Conservation (phyloP, 768 basidiomycete species). For the Asterophora parasitica region DNA sequence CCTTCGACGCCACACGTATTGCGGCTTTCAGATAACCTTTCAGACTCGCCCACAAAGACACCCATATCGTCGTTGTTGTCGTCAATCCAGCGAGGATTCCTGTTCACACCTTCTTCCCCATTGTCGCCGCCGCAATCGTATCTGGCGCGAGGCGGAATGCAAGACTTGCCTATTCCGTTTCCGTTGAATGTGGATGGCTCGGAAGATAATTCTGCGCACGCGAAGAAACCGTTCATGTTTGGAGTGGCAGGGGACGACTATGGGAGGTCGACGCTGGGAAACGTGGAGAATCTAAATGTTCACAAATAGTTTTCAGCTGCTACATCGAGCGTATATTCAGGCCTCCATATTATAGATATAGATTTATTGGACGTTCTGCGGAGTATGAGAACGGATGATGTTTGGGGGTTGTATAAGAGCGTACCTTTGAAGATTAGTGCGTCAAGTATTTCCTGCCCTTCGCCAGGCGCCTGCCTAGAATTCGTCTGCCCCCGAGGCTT, state of each 20-base stretch:
- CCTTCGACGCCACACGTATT: conserved; percentile 9
- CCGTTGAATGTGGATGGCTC: conserved; percentile 10
- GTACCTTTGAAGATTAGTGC: conserved; percentile 45
- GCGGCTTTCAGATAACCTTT: neutral
- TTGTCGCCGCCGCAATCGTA: conserved; percentile 55
- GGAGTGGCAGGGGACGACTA: conserved; percentile 11
- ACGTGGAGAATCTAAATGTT: conserved; percentile 17
- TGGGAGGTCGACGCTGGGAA: conserved; percentile 14
- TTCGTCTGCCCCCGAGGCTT: conserved; percentile 63
- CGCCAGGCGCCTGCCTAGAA: conserved; percentile 61
- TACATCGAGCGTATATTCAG: neutral
- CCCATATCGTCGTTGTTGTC: conserved; percentile 62
- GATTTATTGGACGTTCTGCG: neutral
- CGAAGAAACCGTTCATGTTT: conserved; percentile 13
- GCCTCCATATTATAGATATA: neutral
- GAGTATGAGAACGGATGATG: neutral
- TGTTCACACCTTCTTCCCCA: conserved; percentile 59
- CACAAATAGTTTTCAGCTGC: conserved; percentile 10
- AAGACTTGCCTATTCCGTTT: conserved; percentile 15
- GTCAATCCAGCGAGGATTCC: conserved; percentile 64
- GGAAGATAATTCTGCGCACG: conserved; percentile 3
- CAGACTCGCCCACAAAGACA: conserved; percentile 32
- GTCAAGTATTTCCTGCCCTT: conserved; percentile 79
- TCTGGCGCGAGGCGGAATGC: conserved; percentile 10
- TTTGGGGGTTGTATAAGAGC: neutral